These are phyloP conservation scores for Penicillium digitatum DNA, from an alignment of 2,329 filamentous ascomycete genomes.

Conservation along the genomic window DNA sequence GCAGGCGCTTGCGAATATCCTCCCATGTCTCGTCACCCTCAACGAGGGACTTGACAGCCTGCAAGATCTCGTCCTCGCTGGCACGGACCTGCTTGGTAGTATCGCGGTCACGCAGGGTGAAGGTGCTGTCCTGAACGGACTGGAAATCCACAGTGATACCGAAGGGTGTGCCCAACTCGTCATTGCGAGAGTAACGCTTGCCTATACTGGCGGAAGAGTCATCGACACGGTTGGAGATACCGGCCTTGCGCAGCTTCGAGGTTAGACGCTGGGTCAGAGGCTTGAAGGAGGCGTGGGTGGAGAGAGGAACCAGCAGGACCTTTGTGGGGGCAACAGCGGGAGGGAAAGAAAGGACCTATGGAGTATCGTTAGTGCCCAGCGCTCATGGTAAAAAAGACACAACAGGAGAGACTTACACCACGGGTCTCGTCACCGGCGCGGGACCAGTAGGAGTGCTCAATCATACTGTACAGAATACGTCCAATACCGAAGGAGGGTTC, in stretches of 20 bases:
- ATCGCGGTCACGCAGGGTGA: constrained; percentile 88
- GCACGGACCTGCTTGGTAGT: constrained; percentile 86
- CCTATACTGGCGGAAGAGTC: constrained; percentile 89
- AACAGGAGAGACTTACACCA: constrained; percentile 60
- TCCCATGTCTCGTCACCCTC: constrained; percentile 63
- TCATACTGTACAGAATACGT: constrained; percentile 84
- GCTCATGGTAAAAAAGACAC: neutral
- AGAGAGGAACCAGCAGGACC: constrained; percentile 86
- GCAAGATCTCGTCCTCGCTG: constrained; percentile 72
- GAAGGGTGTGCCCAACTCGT: constrained; percentile 90
- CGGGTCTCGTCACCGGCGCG: constrained; percentile 79
- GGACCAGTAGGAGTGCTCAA: constrained; percentile 95
- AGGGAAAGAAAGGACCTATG: constrained; percentile 67
- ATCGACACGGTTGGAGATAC: constrained; percentile 80
- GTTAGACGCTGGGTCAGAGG: constrained; percentile 72
- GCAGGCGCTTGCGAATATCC: constrained; percentile 72
- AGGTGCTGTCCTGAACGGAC: constrained; percentile 77
- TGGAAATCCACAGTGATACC: constrained; percentile 96
- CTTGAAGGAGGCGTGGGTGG: constrained; percentile 72
- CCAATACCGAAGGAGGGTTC: constrained; percentile 98
- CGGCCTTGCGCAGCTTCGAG: constrained; percentile 68
- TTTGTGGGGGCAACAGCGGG: constrained; percentile 85
- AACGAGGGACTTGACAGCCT: constrained; percentile 63
- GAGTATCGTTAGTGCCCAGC: constrained; percentile 8
- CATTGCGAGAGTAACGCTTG: constrained; percentile 90